Evolutionary conservation across 2,329 filamentous ascomycete genomes (phyloP).

Genomic region (Aspergillus intermedius): DNA sequence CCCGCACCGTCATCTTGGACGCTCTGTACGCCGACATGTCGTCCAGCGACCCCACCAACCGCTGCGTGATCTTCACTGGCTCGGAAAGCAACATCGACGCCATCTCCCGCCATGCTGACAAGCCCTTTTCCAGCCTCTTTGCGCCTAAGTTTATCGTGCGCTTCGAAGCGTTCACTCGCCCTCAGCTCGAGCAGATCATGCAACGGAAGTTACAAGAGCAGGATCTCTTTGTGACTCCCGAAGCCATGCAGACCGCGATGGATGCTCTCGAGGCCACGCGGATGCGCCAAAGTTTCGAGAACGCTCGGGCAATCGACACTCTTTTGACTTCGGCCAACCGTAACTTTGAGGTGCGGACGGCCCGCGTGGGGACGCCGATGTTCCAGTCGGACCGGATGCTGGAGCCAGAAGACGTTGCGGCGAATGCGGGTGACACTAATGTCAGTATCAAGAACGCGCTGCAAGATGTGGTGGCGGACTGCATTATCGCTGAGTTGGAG

Average conservation of each 20-base stretch:
- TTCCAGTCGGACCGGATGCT: slow-evolving; percentile 7
- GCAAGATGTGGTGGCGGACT: slow-evolving; percentile 10
- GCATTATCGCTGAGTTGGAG: slow-evolving; percentile 12
- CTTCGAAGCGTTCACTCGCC: slow-evolving; percentile 8
- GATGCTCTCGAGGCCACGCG: slow-evolving; percentile 11
- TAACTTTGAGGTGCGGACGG: slow-evolving; percentile 9
- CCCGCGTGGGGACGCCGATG: not conserved
- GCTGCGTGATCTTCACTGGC: slow-evolving; percentile 12
- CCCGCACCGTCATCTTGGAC: slow-evolving; percentile 2
- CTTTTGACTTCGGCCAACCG: slow-evolving; percentile 12
- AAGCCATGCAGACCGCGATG: slow-evolving; percentile 12
- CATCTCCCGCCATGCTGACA: slow-evolving; percentile 11
- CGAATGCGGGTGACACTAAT: not conserved
- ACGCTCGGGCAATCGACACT: slow-evolving; percentile 13
- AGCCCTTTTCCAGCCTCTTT: slow-evolving; percentile 1
- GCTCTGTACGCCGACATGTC: slow-evolving; percentile 4
- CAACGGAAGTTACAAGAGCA: slow-evolving; percentile 11
- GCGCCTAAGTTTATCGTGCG: slow-evolving; percentile 6
- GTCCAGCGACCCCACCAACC: slow-evolving; percentile 3
- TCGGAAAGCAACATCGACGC: slow-evolving; percentile 4
- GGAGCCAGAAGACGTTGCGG: slow-evolving; percentile 9
- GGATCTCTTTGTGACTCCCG: slow-evolving; percentile 10
- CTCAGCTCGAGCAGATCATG: slow-evolving; percentile 13
- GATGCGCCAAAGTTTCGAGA: slow-evolving; percentile 15
- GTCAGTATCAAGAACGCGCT: not conserved